These are phyloP conservation scores for Lactuca sativa DNA, from an alignment of 129 eudicot genomes.

Conservation along the genomic window DNA sequence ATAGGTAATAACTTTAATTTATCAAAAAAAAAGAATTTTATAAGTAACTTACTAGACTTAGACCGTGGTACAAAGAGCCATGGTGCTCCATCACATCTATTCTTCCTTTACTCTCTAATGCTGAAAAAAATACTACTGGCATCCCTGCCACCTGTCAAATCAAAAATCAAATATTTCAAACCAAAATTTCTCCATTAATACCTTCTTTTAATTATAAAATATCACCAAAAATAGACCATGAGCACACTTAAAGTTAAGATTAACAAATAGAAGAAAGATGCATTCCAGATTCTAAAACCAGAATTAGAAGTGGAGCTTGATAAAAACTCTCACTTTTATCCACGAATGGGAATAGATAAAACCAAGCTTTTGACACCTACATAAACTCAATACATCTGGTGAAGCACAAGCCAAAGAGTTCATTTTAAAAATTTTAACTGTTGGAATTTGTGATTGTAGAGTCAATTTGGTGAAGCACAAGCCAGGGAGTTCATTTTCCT, in stretches of 20 bases:
- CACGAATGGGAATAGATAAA: constrained; percentile 79
- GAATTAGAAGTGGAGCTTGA: constrained; percentile 81
- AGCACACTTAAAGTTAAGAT: constrained; percentile 44
- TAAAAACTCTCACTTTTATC: constrained; percentile 72
- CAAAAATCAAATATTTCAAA: too few relatives aligned
- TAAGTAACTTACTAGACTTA: too few relatives aligned
- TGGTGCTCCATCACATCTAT: too few relatives aligned
- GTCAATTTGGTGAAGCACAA: constrained; percentile 93
- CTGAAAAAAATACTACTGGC: too few relatives aligned
- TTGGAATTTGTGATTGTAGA: constrained; percentile 29
- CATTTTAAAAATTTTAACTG: constrained; percentile 1
- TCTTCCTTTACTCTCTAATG: too few relatives aligned
- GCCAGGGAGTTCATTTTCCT: constrained; percentile 58
- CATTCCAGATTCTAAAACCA: constrained; percentile 85
- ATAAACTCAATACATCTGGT: constrained; percentile 82
- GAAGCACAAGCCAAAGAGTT: constrained; percentile 65
- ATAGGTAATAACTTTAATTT: too few relatives aligned
- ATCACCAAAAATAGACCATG: too few relatives aligned
- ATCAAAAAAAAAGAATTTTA: too few relatives aligned
- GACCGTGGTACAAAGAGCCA: too few relatives aligned
- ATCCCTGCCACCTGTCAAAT: too few relatives aligned
- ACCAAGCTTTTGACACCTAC: constrained; percentile 73
- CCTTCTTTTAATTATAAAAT: too few relatives aligned
- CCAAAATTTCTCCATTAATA: too few relatives aligned
- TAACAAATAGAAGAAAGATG: constrained; percentile 82